Evolutionary conservation across 345 rosid species (phyloP).

Genomic region (Kernera saxatilis): DNA sequence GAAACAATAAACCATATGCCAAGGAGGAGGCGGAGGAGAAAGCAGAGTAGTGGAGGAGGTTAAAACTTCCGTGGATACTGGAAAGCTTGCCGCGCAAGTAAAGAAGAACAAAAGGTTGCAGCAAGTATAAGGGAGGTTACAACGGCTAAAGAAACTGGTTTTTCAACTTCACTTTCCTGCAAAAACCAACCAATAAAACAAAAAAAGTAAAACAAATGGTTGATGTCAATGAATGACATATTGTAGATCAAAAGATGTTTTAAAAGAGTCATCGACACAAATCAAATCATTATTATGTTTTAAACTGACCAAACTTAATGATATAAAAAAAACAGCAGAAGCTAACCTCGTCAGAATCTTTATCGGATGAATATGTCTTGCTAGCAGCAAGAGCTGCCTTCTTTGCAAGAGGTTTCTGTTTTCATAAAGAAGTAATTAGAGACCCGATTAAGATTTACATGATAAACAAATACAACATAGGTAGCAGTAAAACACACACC

Average conservation of each 20-base stretch:
- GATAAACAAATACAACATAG: background rate
- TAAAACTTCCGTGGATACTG: too few species aligned
- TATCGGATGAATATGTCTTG: constrained; percentile 30
- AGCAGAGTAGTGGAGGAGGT: too few species aligned
- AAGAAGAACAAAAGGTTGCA: too few species aligned
- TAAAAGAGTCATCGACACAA: background rate
- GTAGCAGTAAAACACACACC: background rate
- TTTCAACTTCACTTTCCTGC: constrained; percentile 45
- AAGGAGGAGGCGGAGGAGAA: too few species aligned
- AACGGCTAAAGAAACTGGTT: too few species aligned
- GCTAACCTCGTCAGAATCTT: constrained; percentile 33
- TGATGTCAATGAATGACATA: background rate
- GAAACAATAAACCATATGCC: too few species aligned
- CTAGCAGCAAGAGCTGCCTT: constrained; percentile 24
- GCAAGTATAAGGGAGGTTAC: too few species aligned
- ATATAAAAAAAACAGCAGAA: background rate
- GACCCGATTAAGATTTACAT: background rate
- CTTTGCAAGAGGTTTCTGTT: constrained; percentile 32
- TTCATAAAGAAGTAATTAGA: background rate
- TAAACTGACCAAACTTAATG: background rate
- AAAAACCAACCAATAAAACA: background rate
- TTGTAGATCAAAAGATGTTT: background rate
- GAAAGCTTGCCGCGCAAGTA: too few species aligned
- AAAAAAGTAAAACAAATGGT: too few species aligned
- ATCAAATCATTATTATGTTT: background rate